Base-by-base conservation (phyloP, 495 filamentous ascomycete species). In the Penicillium soppii region DNA sequence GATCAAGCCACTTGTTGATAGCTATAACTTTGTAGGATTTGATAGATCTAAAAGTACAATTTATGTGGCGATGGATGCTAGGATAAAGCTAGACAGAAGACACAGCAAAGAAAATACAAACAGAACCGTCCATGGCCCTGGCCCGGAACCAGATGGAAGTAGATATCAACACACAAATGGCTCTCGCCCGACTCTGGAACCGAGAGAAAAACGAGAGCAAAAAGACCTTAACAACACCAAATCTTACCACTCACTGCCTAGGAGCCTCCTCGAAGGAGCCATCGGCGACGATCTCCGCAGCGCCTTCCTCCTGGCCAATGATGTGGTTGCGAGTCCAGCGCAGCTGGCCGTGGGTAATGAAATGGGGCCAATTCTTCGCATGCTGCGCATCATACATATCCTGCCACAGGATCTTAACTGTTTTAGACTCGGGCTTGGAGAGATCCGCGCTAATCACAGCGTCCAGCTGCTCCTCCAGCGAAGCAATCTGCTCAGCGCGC, bases 391-490 rank as follows among this genome's bases (percentile, higher is more conserved):
- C 85, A 44, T 79, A 62, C 23, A 83, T 54, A 68, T 92, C 76
- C 6, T 69, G 74, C 91, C 91, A 95, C 64, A 81, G 80, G 22
- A 95, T 75, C 57, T 76, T 73, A 22, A 86, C 73, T 7, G 3
- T 8, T 7, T 17, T 1, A 1, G 64, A 53, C 13, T 69, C 59
- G 1, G 58, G 54, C 2, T 45, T 33, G 23, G 66, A 58, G 8
- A 69, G 71, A 4, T 67, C 68, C 43, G 54, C 59, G 22, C 55
- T 48, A 42, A 57, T 65, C 60, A 68, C 56, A 42, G 63, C 65
- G 29, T 71, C 61, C 36, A 70, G 40, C 38, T 60, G 58, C 45
- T 58, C 50, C 54, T 66, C 58, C 27, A 72, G 59, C 32, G 43
- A 47, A 16, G 58, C 65, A 36, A 74, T 59, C 22, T 61, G 65